Evolutionary conservation across 1,284 basidiomycete species (phyloP), one percentile per base, ranked within the genome.

Genomic region (Amanita bisporigera): DNA sequence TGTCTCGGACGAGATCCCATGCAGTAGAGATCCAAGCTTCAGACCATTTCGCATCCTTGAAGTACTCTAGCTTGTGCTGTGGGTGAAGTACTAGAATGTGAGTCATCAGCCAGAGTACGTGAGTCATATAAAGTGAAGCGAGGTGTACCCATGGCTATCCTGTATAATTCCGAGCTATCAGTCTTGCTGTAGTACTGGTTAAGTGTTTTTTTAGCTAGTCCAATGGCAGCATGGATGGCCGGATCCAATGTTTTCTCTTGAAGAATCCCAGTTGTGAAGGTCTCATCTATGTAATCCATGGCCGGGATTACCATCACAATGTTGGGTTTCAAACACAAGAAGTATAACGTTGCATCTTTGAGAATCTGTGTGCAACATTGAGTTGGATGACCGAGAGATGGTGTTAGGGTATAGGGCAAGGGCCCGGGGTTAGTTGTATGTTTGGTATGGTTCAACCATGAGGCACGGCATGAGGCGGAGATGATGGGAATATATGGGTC

Each of bases 1-100:
- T 41, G 1, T 45, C 43, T 2, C 47, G 6, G n/a, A 58, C 33
- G 10, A 66, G 38, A 0, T 33, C 26, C 6, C 19, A 4, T 4
- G 64, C 70, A 12, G 49, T 40, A 1, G 63, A 40, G 33, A 71
- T 67, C 67, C 68, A 71, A 1, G 65, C 55, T 15, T 69, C 36
- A 6, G 45, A 31, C 67, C 67, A 71, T 10, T 47, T 38, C 15
- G 38, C 26, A 1, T 14, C 10, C 14, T 41, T 43, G 61, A 71
- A 71, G 45, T 71, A 71, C 6, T 62, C 29, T n/a, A n/a, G n/a
- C n/a, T n/a, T n/a, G n/a, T n/a, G n/a, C n/a, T n/a, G n/a, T n/a
- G n/a, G n/a, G n/a, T n/a, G n/a, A n/a, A n/a, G n/a, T n/a, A n/a
- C n/a, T n/a, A n/a, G n/a, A n/a, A n/a, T n/a, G n/a, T n/a, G 31